Evolutionary conservation across 208 protist species (phyloP).

Genomic region (Leptomonas pyrrhocoris): DNA sequence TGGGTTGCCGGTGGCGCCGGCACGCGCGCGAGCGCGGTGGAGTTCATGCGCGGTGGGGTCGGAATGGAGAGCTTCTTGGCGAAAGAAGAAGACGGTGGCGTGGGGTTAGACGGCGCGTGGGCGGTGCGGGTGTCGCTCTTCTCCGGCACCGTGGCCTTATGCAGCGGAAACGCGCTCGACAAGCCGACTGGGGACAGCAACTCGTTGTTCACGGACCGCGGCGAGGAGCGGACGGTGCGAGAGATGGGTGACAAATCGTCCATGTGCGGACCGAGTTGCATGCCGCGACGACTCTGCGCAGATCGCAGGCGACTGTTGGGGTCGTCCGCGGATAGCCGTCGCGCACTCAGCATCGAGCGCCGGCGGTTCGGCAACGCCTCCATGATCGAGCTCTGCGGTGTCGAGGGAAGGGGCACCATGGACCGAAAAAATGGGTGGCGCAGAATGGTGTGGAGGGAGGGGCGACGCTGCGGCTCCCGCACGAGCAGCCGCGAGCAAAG

Average conservation of each 20-base stretch:
- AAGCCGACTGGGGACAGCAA: not conserved
- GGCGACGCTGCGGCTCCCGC: slow-evolving; percentile 31
- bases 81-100: not conserved
- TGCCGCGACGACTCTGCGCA: not conserved
- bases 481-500: slow-evolving; percentile 50
- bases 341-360: not conserved
- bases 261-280: not conserved
- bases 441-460: slow-evolving; percentile 16
- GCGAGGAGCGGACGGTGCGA: not conserved
- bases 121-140: not conserved
- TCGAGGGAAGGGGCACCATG: not conserved
- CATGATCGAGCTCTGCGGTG: not conserved
- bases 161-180: not conserved
- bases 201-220: not conserved
- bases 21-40: not conserved
- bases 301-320: not conserved
- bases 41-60: not conserved
- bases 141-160: not conserved
- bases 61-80: not conserved
- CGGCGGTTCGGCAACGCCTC: not conserved
- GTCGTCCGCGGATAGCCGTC: not conserved
- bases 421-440: slow-evolving; percentile 24
- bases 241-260: not conserved
- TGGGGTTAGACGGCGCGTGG: not conserved
- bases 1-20: not conserved